These are phyloP conservation scores for Botryotinia convoluta DNA, from an alignment of 2,329 filamentous ascomycete genomes.

Conservation along the genomic window DNA sequence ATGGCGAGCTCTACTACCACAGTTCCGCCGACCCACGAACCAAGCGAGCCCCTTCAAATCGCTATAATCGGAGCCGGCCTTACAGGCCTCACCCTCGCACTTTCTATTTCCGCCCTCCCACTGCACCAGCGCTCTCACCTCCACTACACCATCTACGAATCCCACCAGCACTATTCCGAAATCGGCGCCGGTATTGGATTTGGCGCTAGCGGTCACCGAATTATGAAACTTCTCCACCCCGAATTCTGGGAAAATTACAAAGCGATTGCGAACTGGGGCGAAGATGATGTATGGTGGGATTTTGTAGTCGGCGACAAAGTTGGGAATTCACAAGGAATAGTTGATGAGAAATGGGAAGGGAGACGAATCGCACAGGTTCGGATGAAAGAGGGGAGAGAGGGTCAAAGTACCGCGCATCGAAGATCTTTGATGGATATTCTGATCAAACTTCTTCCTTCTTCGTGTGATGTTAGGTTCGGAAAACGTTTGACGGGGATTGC, in stretches of 20 bases:
- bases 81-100: background rate
- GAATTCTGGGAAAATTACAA: background rate
- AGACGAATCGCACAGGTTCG: background rate
- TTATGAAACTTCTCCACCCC: conserved; percentile 3
- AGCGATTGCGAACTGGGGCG: conserved; percentile 10
- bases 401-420: conserved; percentile 1
- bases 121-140: background rate
- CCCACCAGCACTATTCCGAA: background rate
- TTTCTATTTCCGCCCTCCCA: background rate
- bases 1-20: background rate
- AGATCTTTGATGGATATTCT: conserved; percentile 8
- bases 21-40: accelerated
- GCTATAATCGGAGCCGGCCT: conserved; percentile 3
- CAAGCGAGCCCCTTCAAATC: background rate
- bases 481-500: background rate
- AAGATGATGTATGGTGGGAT: conserved; percentile 2
- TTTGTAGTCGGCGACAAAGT: conserved; percentile 2
- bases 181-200: conserved; percentile 8
- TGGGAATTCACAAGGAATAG: background rate
- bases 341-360: background rate
- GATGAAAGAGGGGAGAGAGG: conserved; percentile 11
- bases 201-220: conserved; percentile 5
- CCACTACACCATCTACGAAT: conserved; percentile 10
- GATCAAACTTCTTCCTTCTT: conserved; percentile 2
- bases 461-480: background rate